Percentiles rank a stretch among this genome's conserved stretches.
phyloP scores from a whole-genome alignment of 306 rosid genomes.

The Glycyrrhiza uralensis region DNA sequence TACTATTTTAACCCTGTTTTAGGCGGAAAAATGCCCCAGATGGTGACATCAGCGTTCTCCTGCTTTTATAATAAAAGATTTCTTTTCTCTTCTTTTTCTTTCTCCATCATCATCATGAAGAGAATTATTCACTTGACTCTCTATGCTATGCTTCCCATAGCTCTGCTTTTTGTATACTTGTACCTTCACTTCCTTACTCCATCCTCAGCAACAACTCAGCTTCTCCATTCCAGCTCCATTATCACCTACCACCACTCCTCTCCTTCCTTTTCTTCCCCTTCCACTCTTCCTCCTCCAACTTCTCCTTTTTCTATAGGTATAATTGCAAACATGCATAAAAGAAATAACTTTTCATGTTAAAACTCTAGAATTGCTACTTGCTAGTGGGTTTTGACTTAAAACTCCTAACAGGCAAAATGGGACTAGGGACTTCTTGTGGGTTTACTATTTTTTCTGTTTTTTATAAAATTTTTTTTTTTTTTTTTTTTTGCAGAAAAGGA shows the following conservation, averaged over 20 bases:
- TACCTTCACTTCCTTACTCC: conserved; percentile 27
- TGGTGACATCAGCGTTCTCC: too few species aligned
- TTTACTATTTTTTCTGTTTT: conserved; percentile 1
- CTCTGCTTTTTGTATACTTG: conserved; percentile 46
- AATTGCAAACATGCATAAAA: background rate
- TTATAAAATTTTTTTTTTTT: too few species aligned
- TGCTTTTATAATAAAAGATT: too few species aligned
- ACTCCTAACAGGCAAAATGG: background rate
- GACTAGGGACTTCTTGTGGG: too few species aligned
- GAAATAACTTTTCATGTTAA: background rate
- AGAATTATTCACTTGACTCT: conserved; percentile 43
- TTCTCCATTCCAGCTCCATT: background rate
- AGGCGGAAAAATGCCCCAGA: too few species aligned
- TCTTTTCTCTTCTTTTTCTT: too few species aligned
- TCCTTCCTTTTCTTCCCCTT: background rate
- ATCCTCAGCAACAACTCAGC: conserved; percentile 8
- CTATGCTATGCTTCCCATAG: conserved; percentile 47
- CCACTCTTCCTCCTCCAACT: background rate
- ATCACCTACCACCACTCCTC: conserved; percentile 17
- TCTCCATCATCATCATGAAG: conserved; percentile 6
- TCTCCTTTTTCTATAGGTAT: conserved; percentile 40
- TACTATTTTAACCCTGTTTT: too few species aligned
- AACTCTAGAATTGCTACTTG: background rate
- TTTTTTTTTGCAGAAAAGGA: conserved; percentile 35
- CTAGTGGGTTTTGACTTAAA: background rate